Conservation (phyloP, 192 early-diverging fungal genomes). For the Diversispora epigaea region DNA sequence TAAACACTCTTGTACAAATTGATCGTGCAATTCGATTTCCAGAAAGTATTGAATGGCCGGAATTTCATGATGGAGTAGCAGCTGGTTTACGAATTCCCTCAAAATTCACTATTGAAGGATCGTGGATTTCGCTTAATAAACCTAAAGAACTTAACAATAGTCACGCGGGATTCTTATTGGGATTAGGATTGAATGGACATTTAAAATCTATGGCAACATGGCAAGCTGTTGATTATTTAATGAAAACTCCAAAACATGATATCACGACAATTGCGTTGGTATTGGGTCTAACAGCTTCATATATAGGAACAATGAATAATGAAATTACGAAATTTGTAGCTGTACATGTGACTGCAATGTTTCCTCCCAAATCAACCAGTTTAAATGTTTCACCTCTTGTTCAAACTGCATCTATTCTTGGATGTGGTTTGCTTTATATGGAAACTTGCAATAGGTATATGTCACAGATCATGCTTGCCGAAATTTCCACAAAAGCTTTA, state of each 20-base stretch:
- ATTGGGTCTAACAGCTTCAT: conserved; percentile 71
- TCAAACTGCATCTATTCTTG: conserved; percentile 69
- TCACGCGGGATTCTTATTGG: conserved; percentile 83
- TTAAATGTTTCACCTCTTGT: conserved; percentile 65
- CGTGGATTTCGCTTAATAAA: conserved; percentile 82
- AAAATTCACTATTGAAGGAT: conserved; percentile 53
- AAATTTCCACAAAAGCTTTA: conserved; percentile 49
- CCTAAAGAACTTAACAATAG: conserved; percentile 51
- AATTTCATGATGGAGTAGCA: conserved; percentile 88
- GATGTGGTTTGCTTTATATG: conserved; percentile 77
- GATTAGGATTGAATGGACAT: conserved; percentile 77
- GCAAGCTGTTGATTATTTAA: conserved; percentile 62
- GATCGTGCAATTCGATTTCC: conserved; percentile 45
- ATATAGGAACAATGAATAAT: conserved; percentile 63
- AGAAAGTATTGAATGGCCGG: conserved; percentile 69
- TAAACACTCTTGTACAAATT: conserved; percentile 54
- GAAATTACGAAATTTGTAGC: conserved; percentile 67
- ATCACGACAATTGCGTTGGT: conserved; percentile 72
- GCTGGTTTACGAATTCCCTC: conserved; percentile 68
- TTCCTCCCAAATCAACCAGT: conserved; percentile 58
- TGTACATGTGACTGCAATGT: conserved; percentile 73
- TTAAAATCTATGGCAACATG: conserved; percentile 63
- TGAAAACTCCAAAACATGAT: conserved; percentile 58
- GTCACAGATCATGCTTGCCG: conserved; percentile 71
- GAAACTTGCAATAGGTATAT: conserved; percentile 66